Evolutionary conservation across 345 rosid genomes (phyloP).

Genomic region (Luvunga scandens): DNA sequence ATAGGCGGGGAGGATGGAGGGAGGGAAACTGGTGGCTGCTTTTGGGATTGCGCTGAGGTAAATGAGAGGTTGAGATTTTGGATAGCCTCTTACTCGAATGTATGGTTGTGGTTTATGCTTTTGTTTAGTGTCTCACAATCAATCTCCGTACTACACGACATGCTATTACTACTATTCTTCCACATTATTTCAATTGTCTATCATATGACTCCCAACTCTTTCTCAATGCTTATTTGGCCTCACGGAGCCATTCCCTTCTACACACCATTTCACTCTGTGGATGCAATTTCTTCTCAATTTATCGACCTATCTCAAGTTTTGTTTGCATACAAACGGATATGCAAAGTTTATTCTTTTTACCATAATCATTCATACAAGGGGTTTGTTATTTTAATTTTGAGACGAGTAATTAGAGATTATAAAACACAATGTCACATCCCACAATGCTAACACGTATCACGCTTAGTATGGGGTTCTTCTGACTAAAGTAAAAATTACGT

Average conservation of each 20-base stretch:
- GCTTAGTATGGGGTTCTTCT: too few species aligned
- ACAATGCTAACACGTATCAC: too few species aligned
- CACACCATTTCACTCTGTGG: not conserved
- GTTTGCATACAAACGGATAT: not conserved
- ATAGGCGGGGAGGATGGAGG: not conserved
- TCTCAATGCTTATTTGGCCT: not conserved
- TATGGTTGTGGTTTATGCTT: conserved; percentile 45
- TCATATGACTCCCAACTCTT: not conserved
- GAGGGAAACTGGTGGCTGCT: conserved; percentile 22
- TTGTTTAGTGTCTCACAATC: conserved; percentile 19
- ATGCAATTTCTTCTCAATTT: not conserved
- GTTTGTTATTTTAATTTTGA: too few species aligned
- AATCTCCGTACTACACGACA: not conserved
- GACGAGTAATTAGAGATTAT: too few species aligned
- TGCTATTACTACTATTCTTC: not conserved
- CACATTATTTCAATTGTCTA: not conserved
- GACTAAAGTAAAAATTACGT: too few species aligned
- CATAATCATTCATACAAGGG: too few species aligned
- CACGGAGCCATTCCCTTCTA: not conserved
- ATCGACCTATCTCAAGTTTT: not conserved
- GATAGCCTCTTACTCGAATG: conserved; percentile 67
- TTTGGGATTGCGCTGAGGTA: conserved; percentile 7
- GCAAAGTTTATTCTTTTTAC: not conserved
- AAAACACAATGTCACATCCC: too few species aligned
- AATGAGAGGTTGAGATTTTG: conserved; percentile 73